Base-by-base conservation (phyloP, 2,329 filamentous ascomycete genomes). In the Aspergillus pseudoglaucus region DNA sequence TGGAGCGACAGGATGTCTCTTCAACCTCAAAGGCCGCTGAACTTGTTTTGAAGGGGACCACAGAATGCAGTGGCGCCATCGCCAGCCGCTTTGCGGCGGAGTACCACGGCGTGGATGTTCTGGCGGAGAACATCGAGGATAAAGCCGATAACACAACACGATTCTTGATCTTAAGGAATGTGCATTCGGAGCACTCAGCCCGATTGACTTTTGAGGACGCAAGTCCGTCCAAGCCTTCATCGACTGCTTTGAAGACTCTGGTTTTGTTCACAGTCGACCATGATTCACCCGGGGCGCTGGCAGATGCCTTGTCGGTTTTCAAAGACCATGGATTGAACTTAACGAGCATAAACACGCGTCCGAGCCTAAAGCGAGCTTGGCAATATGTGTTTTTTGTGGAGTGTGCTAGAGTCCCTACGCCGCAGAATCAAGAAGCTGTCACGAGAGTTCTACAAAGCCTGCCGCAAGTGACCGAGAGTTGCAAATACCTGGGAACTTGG, bases 321-420 rank as follows among this genome's bases (percentile, higher is more conserved):
- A 83, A 83, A 53, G 74, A 73, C 6, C 77, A 81, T 56, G 77
- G 78, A 4, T 75, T 96, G 48, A 95, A 96, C 64, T 72, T 97
- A 56, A 96, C 90, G 25, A 91, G 85, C 65, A 95, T 97, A 67
- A 90, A 90, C 64, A 90, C 87, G 55, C 73, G 91, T 54, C 91
- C 91, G 4, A 90, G 87, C 59, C 79, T 87, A 47, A 74, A 79
- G 35, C 72, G 75, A 56, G 82, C 86, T 17, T 97, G 95, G 81
- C 84, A 94, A 65, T 97, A 97, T 70, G 80, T 96, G 33, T 96
- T 97, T 72, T 90, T 97, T 63, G 84, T 96, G 25, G 91, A 97
- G 74, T 90, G 95, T 59, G 80, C 86, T 64, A 85, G 86, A 12
- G 50, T 53, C n/a, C 51, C 56, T 6, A 59, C 58, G 9, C 51